phyloP scores from a whole-genome alignment of 2,329 filamentous ascomycete species.

The Fusarium sororula region DNA sequence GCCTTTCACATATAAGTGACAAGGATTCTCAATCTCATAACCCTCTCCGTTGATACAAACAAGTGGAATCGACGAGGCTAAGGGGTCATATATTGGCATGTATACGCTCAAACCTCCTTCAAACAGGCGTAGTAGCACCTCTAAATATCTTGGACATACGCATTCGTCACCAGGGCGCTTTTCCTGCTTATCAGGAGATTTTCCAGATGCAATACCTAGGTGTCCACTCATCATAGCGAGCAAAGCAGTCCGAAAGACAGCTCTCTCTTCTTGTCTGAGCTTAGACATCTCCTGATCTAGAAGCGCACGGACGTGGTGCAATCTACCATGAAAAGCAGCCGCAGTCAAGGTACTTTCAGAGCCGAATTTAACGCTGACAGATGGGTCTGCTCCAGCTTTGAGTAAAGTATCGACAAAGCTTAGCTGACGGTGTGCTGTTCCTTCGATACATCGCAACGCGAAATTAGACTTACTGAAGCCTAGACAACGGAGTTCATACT shows the following conservation, averaged over 20 bases:
- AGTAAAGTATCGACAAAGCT: not conserved
- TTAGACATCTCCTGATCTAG: fast-evolving
- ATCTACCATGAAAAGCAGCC: not conserved
- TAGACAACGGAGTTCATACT: fast-evolving
- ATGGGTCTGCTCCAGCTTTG: fast-evolving
- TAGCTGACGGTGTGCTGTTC: fast-evolving
- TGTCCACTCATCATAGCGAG: not conserved
- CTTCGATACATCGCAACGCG: fast-evolving
- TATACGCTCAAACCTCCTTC: fast-evolving
- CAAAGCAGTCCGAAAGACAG: not conserved
- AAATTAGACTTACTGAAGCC: fast-evolving
- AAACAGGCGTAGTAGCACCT: not conserved
- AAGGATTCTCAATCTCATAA: fast-evolving
- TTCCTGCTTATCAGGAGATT: fast-evolving
- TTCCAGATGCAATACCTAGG: fast-evolving
- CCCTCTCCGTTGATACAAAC: fast-evolving
- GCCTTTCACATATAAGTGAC: fast-evolving
- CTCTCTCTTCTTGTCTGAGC: fast-evolving
- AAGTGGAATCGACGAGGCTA: fast-evolving
- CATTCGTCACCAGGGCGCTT: fast-evolving
- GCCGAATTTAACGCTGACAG: fast-evolving
- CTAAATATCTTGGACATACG: fast-evolving
- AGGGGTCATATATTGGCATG: not conserved
- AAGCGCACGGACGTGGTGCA: not conserved
- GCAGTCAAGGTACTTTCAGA: fast-evolving